Evolutionary conservation across 2,329 filamentous ascomycete genomes (phyloP).

Genomic region (Sordariomycetes sp.): DNA sequence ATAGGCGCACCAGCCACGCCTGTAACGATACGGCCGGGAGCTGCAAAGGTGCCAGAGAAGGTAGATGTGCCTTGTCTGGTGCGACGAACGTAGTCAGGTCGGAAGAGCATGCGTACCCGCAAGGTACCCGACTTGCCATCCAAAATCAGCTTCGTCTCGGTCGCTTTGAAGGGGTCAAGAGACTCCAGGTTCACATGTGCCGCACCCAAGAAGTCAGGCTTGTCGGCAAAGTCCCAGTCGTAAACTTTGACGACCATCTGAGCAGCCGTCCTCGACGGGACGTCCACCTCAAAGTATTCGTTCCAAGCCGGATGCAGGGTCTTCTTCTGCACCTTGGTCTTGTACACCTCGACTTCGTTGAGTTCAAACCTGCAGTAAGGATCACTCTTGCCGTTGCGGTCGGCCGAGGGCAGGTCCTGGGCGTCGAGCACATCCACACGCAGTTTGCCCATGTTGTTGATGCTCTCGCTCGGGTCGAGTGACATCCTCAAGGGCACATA

Average conservation of each 20-base stretch:
- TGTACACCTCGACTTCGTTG: slow-evolving; percentile 83
- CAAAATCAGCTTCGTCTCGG: slow-evolving; percentile 65
- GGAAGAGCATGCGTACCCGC: slow-evolving; percentile 80
- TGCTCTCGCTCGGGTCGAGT: slow-evolving; percentile 88
- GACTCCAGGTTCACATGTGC: slow-evolving; percentile 66
- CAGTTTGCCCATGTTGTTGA: slow-evolving; percentile 96
- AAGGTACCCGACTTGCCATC: slow-evolving; percentile 86
- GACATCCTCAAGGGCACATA: slow-evolving; percentile 93
- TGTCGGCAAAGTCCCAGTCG: slow-evolving; percentile 96
- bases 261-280: slow-evolving; percentile 77
- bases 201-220: slow-evolving; percentile 81
- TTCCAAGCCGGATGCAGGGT: slow-evolving; percentile 93
- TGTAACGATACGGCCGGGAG: slow-evolving; percentile 80
- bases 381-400: slow-evolving; percentile 94
- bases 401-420: slow-evolving; percentile 79
- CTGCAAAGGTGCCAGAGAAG: slow-evolving; percentile 82
- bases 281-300: slow-evolving; percentile 78
- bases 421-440: slow-evolving; percentile 90
- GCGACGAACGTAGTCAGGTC: slow-evolving; percentile 81
- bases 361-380: slow-evolving; percentile 93
- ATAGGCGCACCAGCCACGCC: slow-evolving; percentile 79
- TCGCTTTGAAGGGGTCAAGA: slow-evolving; percentile 76
- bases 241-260: slow-evolving; percentile 78
- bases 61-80: slow-evolving; percentile 84
- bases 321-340: slow-evolving; percentile 95